Conservation (phyloP, 2,329 filamentous ascomycete species). For the Microascus cirrosus region DNA sequence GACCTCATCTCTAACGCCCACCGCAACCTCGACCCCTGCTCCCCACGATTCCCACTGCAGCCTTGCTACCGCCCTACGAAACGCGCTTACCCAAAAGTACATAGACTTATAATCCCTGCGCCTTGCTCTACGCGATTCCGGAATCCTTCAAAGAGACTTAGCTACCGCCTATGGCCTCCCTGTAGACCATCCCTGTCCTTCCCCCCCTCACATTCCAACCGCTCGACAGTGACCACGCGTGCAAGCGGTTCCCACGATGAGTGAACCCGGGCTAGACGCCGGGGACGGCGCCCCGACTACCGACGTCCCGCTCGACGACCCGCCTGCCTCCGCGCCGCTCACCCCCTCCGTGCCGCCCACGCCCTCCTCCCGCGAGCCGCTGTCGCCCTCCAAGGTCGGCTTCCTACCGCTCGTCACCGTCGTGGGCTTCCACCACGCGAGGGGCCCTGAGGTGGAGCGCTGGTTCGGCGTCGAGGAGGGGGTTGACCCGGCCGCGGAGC, state of each 20-base stretch:
- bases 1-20: not conserved
- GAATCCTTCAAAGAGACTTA: no score
- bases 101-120: no score
- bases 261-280: not conserved
- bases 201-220: no score
- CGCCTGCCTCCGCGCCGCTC: not conserved
- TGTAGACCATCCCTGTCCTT: no score
- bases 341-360: conserved; percentile 6
- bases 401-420: conserved; percentile 65
- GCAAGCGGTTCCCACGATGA: not conserved
- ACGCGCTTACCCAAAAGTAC: no score
- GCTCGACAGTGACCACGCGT: not conserved
- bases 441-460: conserved; percentile 83
- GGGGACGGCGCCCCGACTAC: not conserved
- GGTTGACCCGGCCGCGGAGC: conserved; percentile 66
- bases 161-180: no score
- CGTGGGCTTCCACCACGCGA: conserved; percentile 75
- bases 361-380: conserved; percentile 3
- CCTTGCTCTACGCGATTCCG: no score
- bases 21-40: not conserved
- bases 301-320: not conserved
- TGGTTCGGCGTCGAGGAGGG: conserved; percentile 75
- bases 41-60: not conserved
- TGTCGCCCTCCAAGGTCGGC: conserved; percentile 18
- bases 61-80: not conserved